A percentile compares a stretch with the other conserved stretches of the same genome.
phyloP scores from a whole-genome alignment of 306 rosid species.

The Acacia confusa region DNA sequence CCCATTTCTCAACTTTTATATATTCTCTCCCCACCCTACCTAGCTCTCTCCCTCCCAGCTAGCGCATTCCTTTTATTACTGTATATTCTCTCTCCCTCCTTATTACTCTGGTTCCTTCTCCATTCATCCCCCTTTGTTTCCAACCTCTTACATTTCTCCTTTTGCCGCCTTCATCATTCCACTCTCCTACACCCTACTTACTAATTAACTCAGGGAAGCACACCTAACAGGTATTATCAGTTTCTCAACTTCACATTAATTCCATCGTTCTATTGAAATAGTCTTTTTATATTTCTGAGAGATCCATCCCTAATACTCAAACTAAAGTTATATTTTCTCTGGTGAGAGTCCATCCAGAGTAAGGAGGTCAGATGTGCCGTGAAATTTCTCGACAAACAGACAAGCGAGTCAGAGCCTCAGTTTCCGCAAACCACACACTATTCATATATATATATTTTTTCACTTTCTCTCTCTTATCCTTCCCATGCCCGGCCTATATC shows the following conservation, averaged over 20 bases:
- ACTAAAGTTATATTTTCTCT: not conserved
- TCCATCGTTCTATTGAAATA: not conserved
- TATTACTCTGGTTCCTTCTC: conserved; percentile 25
- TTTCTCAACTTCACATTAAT: not conserved
- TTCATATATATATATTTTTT: conserved; percentile 27
- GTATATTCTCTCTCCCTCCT: not conserved
- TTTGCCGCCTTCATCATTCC: not conserved
- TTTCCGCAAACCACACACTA: conserved; percentile 39
- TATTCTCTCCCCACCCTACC: conserved; percentile 35
- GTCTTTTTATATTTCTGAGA: not conserved
- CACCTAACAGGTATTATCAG: not conserved
- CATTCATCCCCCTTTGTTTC: conserved; percentile 28
- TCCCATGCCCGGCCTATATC: conserved; percentile 42
- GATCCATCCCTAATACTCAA: not conserved
- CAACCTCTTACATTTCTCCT: conserved; percentile 26
- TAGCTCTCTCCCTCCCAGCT: conserved; percentile 24
- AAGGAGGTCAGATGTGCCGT: conserved; percentile 47
- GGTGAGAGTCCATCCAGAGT: not conserved
- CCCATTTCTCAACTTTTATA: conserved; percentile 44
- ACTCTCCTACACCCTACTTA: not conserved
- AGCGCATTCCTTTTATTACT: conserved; percentile 24
- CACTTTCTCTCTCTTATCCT: not conserved
- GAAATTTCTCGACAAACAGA: conserved; percentile 78
- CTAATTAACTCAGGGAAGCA: conserved; percentile 17
- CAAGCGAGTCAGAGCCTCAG: conserved; percentile 55